phyloP scores from a whole-genome alignment of 768 basidiomycete species.

The Trametes cinnabarina region DNA sequence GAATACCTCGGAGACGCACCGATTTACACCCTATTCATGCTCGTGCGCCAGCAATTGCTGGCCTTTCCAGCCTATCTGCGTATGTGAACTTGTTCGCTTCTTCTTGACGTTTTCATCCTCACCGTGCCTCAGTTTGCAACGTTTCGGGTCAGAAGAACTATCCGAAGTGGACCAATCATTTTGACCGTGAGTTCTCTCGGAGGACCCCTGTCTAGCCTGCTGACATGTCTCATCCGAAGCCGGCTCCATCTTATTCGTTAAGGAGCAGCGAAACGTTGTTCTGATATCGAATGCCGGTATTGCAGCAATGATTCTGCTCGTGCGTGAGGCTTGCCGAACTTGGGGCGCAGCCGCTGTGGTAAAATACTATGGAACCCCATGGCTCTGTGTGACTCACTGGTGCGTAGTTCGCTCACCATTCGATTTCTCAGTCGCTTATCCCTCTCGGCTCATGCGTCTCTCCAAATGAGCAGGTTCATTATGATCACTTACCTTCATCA shows the following conservation, averaged over 20 bases:
- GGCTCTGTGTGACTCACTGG: conserved; percentile 45
- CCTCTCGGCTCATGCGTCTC: no score
- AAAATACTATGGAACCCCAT: conserved; percentile 33
- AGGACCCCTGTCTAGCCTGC: background rate
- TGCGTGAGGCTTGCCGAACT: conserved; percentile 35
- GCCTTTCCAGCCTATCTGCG: conserved; percentile 63
- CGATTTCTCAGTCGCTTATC: no score
- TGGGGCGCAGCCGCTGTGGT: conserved; percentile 41
- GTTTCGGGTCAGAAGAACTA: conserved; percentile 61
- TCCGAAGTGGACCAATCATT: conserved; percentile 66
- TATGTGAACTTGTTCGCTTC: conserved; percentile 31
- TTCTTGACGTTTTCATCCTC: background rate
- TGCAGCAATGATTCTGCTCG: conserved; percentile 42
- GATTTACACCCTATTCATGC: conserved; percentile 53
- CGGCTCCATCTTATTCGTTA: conserved; percentile 54
- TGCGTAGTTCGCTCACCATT: conserved; percentile 1
- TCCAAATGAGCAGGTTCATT: conserved; percentile 46
- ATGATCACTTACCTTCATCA: conserved; percentile 67
- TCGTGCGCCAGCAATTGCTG: conserved; percentile 56
- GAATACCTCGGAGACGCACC: conserved; percentile 61
- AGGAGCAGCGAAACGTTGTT: conserved; percentile 49
- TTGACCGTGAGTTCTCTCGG: conserved; percentile 48
- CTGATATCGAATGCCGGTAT: conserved; percentile 59
- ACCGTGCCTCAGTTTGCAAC: conserved; percentile 44
- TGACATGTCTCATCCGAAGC: conserved; percentile 32